These are phyloP conservation scores for Diplogelasinospora grovesii DNA, from an alignment of 495 filamentous ascomycete genomes.

Conservation along the genomic window DNA sequence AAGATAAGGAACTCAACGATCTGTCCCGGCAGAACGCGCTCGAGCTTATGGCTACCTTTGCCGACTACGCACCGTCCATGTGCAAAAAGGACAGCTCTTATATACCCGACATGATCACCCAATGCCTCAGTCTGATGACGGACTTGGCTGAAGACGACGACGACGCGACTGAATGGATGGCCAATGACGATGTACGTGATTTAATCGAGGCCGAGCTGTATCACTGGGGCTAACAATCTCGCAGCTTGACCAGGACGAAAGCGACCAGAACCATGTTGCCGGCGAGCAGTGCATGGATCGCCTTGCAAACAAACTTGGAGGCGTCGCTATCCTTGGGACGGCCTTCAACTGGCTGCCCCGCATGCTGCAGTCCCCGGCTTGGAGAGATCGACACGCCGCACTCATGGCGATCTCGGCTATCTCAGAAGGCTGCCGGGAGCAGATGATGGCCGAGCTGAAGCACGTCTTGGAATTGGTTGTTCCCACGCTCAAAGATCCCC, in stretches of 20 bases:
- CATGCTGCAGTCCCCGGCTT: slow-evolving; percentile 93
- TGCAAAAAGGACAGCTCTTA: slow-evolving; percentile 89
- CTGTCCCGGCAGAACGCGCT: slow-evolving; percentile 88
- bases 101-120: slow-evolving; percentile 93
- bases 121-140: slow-evolving; percentile 99
- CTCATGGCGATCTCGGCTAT: slow-evolving; percentile 99
- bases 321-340: slow-evolving; percentile 76
- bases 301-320: slow-evolving; percentile 94
- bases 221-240: slow-evolving; percentile 7
- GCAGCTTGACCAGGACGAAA: slow-evolving; percentile 88
- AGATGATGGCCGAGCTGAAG: slow-evolving; percentile 91
- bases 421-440: slow-evolving; percentile 90
- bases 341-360: slow-evolving; percentile 94
- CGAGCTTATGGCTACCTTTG: slow-evolving; percentile 97
- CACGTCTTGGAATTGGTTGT: slow-evolving; percentile 91
- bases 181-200: slow-evolving; percentile 73
- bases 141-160: slow-evolving; percentile 94
- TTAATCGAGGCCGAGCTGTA: too few species aligned
- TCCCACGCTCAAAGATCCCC: slow-evolving; percentile 82
- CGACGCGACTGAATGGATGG: slow-evolving; percentile 89
- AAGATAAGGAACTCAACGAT: slow-evolving; percentile 90
- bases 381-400: slow-evolving; percentile 94
- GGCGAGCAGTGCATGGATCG: slow-evolving; percentile 99
- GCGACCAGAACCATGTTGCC: slow-evolving; percentile 94
- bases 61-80: slow-evolving; percentile 87